phyloP scores from a whole-genome alignment of 2,329 filamentous ascomycete species.

The Elsinoe batatas region DNA sequence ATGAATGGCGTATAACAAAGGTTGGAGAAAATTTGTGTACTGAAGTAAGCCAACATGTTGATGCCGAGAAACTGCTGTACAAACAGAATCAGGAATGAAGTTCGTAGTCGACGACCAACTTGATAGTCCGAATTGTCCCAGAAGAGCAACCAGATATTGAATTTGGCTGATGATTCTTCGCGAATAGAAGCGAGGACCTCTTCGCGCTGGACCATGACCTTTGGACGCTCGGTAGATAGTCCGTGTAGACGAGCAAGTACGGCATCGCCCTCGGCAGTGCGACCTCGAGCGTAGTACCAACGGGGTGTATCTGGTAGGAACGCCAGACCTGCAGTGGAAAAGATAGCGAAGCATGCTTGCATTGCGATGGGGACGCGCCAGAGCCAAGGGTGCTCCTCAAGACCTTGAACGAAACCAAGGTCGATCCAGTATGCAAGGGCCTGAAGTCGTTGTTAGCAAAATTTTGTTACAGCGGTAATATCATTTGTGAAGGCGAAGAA shows the following conservation, averaged over 20 bases:
- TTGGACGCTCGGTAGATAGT: constrained; percentile 15
- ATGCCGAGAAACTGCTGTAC: constrained; percentile 27
- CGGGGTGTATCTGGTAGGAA: constrained; percentile 26
- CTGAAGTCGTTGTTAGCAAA: not conserved
- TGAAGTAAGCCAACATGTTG: constrained; percentile 27
- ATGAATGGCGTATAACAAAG: constrained; percentile 22
- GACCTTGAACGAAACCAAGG: constrained; percentile 20
- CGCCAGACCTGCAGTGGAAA: constrained; percentile 21
- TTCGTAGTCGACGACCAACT: constrained; percentile 30
- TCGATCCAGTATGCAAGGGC: constrained; percentile 25
- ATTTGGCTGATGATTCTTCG: constrained; percentile 23
- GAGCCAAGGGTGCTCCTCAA: constrained; percentile 22
- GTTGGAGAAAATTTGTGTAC: constrained; percentile 25
- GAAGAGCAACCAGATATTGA: constrained; percentile 23
- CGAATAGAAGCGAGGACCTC: constrained; percentile 24
- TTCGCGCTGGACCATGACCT: constrained; percentile 20
- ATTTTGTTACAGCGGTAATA: too few species aligned
- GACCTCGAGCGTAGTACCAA: constrained; percentile 25
- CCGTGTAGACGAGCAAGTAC: constrained; percentile 17
- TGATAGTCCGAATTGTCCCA: constrained; percentile 31
- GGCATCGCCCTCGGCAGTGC: constrained; percentile 15
- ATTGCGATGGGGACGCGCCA: constrained; percentile 28
- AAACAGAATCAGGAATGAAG: constrained; percentile 28
- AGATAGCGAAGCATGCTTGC: constrained; percentile 25
- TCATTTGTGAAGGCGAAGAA: too few species aligned